Evolutionary conservation across 2,329 filamentous ascomycete species (phyloP).

Genomic region (Claviceps arundinis): DNA sequence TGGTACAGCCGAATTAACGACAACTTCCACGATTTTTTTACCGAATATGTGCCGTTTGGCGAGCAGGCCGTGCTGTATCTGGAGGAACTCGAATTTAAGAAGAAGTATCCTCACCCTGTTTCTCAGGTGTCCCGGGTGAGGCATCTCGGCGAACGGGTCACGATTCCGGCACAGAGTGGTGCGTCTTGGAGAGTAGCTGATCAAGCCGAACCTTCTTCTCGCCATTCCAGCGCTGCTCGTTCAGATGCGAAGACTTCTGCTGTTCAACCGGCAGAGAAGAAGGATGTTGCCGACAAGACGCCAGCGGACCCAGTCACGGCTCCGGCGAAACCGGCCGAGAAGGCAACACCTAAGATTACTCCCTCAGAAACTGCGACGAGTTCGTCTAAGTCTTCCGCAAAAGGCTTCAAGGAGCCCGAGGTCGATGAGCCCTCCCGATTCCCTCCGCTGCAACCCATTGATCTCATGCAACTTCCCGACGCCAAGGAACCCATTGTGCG

Average conservation of each 20-base stretch:
- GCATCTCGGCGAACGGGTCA: slow-evolving; percentile 57
- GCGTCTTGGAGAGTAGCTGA: slow-evolving; percentile 68
- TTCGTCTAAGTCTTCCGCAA: slow-evolving; percentile 16
- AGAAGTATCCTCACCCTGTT: slow-evolving; percentile 52
- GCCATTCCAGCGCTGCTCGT: slow-evolving; percentile 46
- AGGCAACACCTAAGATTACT: slow-evolving; percentile 12
- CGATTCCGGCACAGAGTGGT: slow-evolving; percentile 74
- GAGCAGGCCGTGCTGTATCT: slow-evolving; percentile 92
- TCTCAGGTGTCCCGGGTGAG: slow-evolving; percentile 30
- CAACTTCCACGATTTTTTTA: slow-evolving; percentile 99
- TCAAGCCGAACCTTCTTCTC: slow-evolving; percentile 39
- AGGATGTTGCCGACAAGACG: slow-evolving; percentile 17
- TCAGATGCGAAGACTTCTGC: slow-evolving; percentile 15
- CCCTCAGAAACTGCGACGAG: slow-evolving; percentile 9
- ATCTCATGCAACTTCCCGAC: slow-evolving; percentile 61
- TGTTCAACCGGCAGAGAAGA: slow-evolving; percentile 15
- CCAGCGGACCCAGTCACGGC: slow-evolving; percentile 11
- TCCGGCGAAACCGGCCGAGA: slow-evolving; percentile 19
- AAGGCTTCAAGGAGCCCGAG: slow-evolving; percentile 41
- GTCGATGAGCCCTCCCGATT: slow-evolving; percentile 52
- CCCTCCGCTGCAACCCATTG: slow-evolving; percentile 56
- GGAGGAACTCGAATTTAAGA: slow-evolving; percentile 86
- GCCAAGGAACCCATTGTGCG: slow-evolving; percentile 80
- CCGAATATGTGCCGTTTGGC: slow-evolving; percentile 87
- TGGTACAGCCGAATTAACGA: slow-evolving; percentile 90